Conservation (phyloP, 768 basidiomycete genomes). For the Stropharia rugosoannulata region DNA sequence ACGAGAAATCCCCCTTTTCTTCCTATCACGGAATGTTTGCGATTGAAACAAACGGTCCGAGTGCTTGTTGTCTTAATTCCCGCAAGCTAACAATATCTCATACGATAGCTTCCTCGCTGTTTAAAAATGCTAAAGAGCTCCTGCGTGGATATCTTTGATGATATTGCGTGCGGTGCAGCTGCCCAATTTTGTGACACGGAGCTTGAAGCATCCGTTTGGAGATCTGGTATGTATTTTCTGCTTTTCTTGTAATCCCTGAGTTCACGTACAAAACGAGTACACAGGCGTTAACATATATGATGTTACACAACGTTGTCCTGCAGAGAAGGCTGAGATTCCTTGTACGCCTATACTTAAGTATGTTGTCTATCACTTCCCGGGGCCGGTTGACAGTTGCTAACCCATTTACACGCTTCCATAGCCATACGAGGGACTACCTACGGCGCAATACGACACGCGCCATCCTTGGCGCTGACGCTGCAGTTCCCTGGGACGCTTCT, state of each 20-base stretch:
- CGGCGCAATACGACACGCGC: too few species aligned
- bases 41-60: conserved; percentile 58
- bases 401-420: too few species aligned
- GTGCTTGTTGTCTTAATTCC: not conserved
- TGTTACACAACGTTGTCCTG: too few species aligned
- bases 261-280: conserved; percentile 23
- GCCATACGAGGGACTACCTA: too few species aligned
- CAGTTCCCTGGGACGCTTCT: conserved; percentile 32
- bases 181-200: conserved; percentile 55
- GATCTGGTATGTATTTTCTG: conserved; percentile 2
- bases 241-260: not conserved
- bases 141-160: conserved; percentile 67
- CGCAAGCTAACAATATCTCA: too few species aligned
- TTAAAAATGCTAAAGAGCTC: conserved; percentile 48
- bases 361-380: too few species aligned
- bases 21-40: conserved; percentile 50
- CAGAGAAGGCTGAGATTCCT: too few species aligned
- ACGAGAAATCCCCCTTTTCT: conserved; percentile 45
- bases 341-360: too few species aligned
- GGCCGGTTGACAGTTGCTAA: too few species aligned
- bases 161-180: conserved; percentile 63
- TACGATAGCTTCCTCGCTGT: conserved; percentile 60
- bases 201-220: conserved; percentile 13
- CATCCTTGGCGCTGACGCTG: conserved; percentile 36
- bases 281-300: conserved; percentile 46